phyloP scores from a whole-genome alignment of 2,329 filamentous ascomycete genomes.

The Parastagonospora nodorum region DNA sequence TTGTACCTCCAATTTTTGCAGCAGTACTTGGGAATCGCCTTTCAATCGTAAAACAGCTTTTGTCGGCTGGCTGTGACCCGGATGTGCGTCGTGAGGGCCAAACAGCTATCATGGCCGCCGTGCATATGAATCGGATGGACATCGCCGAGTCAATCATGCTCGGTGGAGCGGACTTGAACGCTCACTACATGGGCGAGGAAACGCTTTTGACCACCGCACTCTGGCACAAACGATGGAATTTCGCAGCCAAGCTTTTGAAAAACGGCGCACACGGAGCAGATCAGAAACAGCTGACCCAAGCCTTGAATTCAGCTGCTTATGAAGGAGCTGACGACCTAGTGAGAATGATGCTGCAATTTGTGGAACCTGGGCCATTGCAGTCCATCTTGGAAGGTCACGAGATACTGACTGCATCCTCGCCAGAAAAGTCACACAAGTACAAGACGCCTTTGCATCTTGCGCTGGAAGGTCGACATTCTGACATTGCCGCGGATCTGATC shows the following conservation, averaged over 20 bases:
- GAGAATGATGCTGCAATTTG: background rate
- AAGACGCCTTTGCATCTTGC: background rate
- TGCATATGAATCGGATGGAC: background rate
- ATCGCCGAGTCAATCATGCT: background rate
- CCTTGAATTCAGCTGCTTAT: background rate
- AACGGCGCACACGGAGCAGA: background rate
- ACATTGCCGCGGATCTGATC: background rate
- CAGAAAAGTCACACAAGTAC: background rate
- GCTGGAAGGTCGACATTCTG: background rate
- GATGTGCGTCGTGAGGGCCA: background rate
- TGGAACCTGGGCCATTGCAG: background rate
- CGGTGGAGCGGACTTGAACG: background rate
- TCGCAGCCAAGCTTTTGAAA: background rate
- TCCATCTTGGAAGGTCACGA: background rate
- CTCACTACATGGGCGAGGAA: background rate
- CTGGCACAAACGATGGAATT: background rate
- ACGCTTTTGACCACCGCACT: background rate
- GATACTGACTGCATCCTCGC: background rate
- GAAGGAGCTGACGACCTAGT: background rate
- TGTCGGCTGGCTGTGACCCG: background rate
- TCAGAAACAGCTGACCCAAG: background rate
- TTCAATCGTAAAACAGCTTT: background rate
- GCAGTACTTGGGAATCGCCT: background rate
- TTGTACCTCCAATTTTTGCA: background rate
- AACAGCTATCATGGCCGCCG: background rate